Base-by-base conservation (phyloP, 1,284 basidiomycete genomes). In the Cystobasidium pallidum region DNA sequence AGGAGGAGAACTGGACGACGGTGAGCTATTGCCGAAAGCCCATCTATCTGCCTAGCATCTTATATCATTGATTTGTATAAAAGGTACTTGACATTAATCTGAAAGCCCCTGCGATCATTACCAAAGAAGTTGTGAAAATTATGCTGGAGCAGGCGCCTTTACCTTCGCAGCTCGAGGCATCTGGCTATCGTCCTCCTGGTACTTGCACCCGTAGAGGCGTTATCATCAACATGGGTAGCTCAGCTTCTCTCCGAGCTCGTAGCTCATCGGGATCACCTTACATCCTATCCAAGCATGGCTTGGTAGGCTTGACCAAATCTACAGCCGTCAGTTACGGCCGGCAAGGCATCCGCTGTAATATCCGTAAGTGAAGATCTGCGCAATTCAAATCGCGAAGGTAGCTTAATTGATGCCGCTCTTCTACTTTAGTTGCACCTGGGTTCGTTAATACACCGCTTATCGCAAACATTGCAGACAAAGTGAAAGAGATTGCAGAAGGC, bases 391-490 rank as follows among this genome's bases (percentile, higher is more conserved):
- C 4, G 8, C n/a, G 4, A 21, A 19, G n/a, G 6, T 24, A 11
- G 21, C 24, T 21, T 3, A 43, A n/a, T 30, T 13, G 15, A 19
- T 43, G 3, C 26, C 17, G 30, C 11, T 32, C 17, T 28, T 8
- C 54, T 39, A 39, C 36, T 7, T 13, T 39, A 68, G 66, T 68
- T n/a, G 66, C 66, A 4, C 66, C 66, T 3, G 66, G 66, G 8
- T 68, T 68, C n/a, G 66, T 68, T 17, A 59, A 47, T 4, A 65
- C 67, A 26, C 72, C 74, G 17, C 30, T 59, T 21, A 66, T 70
- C 24, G 67, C 61, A 19, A 72, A 72, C 0, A 75, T 75, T 55
- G 68, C 73, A 4, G 63, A 64, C 28, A 71, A 67, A 24, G 72
- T 68, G 8, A 47, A 47, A 3, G 55, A 68, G 17, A 49, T 68